These are phyloP conservation scores for Pichia terricola DNA, from an alignment of 1,139 yeast species.

Conservation along the genomic window DNA sequence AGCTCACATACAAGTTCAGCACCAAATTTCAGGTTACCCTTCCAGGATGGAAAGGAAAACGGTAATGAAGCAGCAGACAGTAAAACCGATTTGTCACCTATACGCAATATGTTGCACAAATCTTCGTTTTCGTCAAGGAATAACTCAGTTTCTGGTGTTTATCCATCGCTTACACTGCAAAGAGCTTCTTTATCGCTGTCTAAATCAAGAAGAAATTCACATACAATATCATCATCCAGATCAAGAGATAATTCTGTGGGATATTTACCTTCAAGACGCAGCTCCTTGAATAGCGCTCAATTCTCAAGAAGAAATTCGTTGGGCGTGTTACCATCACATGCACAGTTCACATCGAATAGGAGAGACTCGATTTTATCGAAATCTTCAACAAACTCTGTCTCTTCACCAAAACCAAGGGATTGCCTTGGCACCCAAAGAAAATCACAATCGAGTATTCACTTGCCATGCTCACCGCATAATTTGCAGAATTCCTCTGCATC, in stretches of 20 bases:
- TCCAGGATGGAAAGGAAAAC: slow-evolving; percentile 33
- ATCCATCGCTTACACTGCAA: slow-evolving; percentile 3
- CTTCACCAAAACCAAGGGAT: too few species aligned
- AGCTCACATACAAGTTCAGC: neutral
- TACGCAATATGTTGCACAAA: neutral
- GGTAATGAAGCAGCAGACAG: neutral
- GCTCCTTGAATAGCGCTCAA: too few species aligned
- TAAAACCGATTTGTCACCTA: slow-evolving; percentile 5
- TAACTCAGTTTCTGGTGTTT: slow-evolving; percentile 4
- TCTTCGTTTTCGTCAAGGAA: slow-evolving; percentile 3
- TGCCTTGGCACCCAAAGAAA: neutral
- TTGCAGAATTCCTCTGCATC: too few species aligned
- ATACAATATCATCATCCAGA: slow-evolving; percentile 3
- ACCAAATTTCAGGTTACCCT: slow-evolving; percentile 52
- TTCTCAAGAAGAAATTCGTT: slow-evolving; percentile 16
- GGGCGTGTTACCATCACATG: slow-evolving; percentile 2
- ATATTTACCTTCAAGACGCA: neutral
- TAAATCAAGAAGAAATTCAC: slow-evolving; percentile 10
- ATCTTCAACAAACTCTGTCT: neutral
- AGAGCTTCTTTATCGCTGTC: slow-evolving; percentile 11
- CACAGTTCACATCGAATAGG: neutral
- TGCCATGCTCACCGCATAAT: too few species aligned
- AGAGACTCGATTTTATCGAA: neutral
- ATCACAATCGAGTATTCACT: neutral
- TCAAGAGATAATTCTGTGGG: slow-evolving; percentile 2